These are phyloP conservation scores for Populus hybrid DNA, from an alignment of 441 rosid genomes.

Conservation along the genomic window DNA sequence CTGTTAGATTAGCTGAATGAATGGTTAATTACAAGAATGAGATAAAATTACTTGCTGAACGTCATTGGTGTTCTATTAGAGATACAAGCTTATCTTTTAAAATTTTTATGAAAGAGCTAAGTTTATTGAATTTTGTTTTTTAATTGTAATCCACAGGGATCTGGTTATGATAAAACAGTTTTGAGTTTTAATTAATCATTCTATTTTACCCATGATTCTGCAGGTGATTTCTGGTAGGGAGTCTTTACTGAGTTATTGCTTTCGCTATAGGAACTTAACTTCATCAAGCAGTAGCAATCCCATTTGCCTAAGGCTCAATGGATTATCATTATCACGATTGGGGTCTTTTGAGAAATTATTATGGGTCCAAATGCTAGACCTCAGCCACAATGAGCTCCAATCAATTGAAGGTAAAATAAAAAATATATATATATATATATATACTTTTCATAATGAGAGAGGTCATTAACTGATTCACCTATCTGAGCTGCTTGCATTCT, in stretches of 20 bases:
- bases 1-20: not conserved
- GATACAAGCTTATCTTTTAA: not conserved
- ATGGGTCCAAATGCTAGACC: conserved; percentile 92
- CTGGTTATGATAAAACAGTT: not conserved
- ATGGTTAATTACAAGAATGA: not conserved
- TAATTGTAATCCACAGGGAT: not conserved
- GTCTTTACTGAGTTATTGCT: conserved; percentile 49
- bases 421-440: too few relatives aligned
- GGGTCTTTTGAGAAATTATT: conserved; percentile 63
- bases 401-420: conserved; percentile 67
- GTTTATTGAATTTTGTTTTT: not conserved
- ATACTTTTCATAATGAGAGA: not conserved
- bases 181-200: not conserved
- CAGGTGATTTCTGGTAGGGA: conserved; percentile 68
- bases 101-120: too few relatives aligned
- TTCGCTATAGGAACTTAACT: conserved; percentile 31
- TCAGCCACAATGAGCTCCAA: conserved; percentile 75
- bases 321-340: conserved; percentile 59
- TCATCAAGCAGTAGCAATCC: conserved; percentile 23
- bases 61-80: not conserved
- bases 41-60: not conserved
- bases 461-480: not conserved
- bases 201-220: conserved; percentile 27
- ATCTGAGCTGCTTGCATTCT: conserved; percentile 3
- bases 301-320: conserved; percentile 60